Evolutionary conservation across 1,139 yeast genomes (phyloP), one percentile per base, ranked within the genome.

Genomic region (Kazachstania sp.): DNA sequence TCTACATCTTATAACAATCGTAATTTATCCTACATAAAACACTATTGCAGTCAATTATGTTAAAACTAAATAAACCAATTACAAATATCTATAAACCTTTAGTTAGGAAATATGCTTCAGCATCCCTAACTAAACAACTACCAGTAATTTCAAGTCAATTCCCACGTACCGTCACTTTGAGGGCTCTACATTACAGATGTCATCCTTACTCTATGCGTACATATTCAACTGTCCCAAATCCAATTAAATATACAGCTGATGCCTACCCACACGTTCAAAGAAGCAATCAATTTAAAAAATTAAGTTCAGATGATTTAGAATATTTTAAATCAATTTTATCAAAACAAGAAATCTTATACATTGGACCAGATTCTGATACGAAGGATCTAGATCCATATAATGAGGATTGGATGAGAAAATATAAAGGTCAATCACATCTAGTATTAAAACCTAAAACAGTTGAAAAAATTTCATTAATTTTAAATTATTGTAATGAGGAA

Each of bases 351-450:
- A 72, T 76, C 50, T 66, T 71, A 47, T 75, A 61, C 54, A 81
- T 70, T 46, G 74, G 77, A 4, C 78, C 77, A 51, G 29, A 15
- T 4, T 16, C 11, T 16, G 36, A 39, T 31, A 66, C 67, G 11
- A 83, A 79, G 44, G 95, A 86, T 58, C 71, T 90, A 45, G 75
- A 77, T 34, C 78, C 77, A 52, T 87, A 70, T 72, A 92, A 92
- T 61, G 94, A 86, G 64, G 98, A 92, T 66, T 87, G 95, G 94
- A 92, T 90, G 97, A 77, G 88, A 64, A 92, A 92, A 68, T 92
- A 90, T 68, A 75, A 80, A 51, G 98, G 98, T 18, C 87, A 86
- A 63, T 83, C 96, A 1, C 73, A 77, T 58, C 67, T 92, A 44
- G 90, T 88, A 3, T 72, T 92, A 55, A 87, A 85, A 63, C 98